Base-by-base conservation (phyloP, 2,329 filamentous ascomycete genomes). In the Periconia sp. region DNA sequence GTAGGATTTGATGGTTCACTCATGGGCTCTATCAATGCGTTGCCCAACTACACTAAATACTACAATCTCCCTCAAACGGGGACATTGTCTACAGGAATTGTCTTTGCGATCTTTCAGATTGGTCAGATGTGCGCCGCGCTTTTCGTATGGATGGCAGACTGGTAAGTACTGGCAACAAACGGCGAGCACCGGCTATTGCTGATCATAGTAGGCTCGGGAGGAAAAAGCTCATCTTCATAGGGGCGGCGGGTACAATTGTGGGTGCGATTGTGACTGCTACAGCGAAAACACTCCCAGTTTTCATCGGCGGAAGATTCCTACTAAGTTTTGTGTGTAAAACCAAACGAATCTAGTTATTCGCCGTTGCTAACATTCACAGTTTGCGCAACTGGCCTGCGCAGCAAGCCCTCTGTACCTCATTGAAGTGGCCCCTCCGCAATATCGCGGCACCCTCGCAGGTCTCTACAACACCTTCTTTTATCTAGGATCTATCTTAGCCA, bases 141-240 rank as follows among this genome's bases (percentile, higher is more conserved):
- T 1, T 77, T 79, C 54, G 69, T 73, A 20, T 79, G 76, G 72
- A 63, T 77, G 43, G 69, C 76, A 37, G 79, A 81, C 53, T 77
- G 73, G 70, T 27, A 27, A 8, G 23, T 27, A 5, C 23, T 27
- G 8, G 23, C 23, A 27, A 8, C 23, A 8, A 3, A 27, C 8
- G 8, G 8, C 8, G 23, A 27, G 8, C 8, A 27, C 23, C 8
- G 23, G 23, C 23, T 27, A 27, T 27, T 27, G 23, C 23, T 27
- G 23, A 27, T 8, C 23, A 27, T 27, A 8, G 23, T 27, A 27
- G 23, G 33, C 68, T 74, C 9, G 79, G 79, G 1, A 71, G 79
- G 18, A 74, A 70, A 3, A 68, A 70, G 52, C 74, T 75, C 17
- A 75, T 81, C 23, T 76, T 74, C 53, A 70, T 79, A 40, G 79